These are phyloP conservation scores for Pholiota conissans DNA, from an alignment of 768 basidiomycete genomes.

Conservation along the genomic window DNA sequence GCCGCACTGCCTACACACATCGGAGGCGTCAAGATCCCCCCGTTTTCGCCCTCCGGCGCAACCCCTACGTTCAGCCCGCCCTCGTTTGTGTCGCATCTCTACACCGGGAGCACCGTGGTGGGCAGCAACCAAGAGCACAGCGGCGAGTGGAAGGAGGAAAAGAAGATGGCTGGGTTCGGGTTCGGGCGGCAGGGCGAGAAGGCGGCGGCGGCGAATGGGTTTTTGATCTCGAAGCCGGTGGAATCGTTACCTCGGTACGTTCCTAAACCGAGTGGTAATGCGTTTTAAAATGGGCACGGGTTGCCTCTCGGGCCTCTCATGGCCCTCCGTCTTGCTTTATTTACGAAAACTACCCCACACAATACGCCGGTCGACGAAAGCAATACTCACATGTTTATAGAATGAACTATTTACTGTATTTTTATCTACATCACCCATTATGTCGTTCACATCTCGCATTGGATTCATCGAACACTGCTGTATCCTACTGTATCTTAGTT, in stretches of 20 bases:
- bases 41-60: conserved; percentile 30
- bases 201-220: conserved; percentile 64
- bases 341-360: background rate
- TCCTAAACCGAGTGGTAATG: conserved; percentile 15
- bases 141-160: conserved; percentile 13
- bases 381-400: background rate
- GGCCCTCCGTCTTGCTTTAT: background rate
- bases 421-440: background rate
- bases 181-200: conserved; percentile 82
- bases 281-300: background rate
- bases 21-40: conserved; percentile 34
- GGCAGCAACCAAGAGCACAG: background rate
- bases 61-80: conserved; percentile 21
- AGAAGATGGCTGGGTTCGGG: conserved; percentile 57
- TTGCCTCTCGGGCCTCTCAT: background rate
- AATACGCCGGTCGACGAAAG: background rate
- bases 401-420: background rate
- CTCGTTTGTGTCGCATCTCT: conserved; percentile 37
- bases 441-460: background rate
- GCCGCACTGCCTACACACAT: conserved; percentile 53
- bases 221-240: conserved; percentile 59
- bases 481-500: conserved; percentile 5
- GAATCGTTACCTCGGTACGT: conserved; percentile 61
- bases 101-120: conserved; percentile 19
- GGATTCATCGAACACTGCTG: background rate